phyloP scores from a whole-genome alignment of 1,139 yeast species.

The Nakaseomyces glabratus region DNA sequence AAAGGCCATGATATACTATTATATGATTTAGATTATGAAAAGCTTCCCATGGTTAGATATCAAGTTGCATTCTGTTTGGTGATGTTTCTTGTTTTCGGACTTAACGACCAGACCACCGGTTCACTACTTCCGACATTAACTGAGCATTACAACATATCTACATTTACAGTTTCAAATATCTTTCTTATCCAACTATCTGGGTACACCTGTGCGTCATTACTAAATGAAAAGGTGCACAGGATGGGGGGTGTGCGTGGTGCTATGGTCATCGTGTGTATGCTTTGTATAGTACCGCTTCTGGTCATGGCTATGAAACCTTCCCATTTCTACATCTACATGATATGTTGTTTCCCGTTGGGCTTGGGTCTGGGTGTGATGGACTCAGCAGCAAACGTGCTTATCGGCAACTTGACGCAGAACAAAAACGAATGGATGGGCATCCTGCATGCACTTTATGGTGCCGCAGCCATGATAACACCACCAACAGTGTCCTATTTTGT shows the following conservation, averaged over 20 bases:
- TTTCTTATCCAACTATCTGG: slow-evolving; percentile 27
- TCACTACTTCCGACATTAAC: slow-evolving; percentile 27
- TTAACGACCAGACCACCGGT: slow-evolving; percentile 30
- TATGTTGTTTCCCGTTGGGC: slow-evolving; percentile 40
- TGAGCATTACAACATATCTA: slow-evolving; percentile 21
- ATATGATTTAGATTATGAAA: slow-evolving; percentile 25
- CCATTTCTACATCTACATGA: slow-evolving; percentile 32
- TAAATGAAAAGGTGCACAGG: slow-evolving; percentile 26
- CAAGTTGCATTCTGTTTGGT: slow-evolving; percentile 24
- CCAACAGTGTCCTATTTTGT: slow-evolving; percentile 42
- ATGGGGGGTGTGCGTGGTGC: slow-evolving; percentile 26
- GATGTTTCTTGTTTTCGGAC: slow-evolving; percentile 28
- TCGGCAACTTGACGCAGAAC: slow-evolving; percentile 47
- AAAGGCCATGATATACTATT: slow-evolving; percentile 20
- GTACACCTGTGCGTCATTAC: slow-evolving; percentile 24
- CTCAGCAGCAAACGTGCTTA: slow-evolving; percentile 50
- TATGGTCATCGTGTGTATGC: slow-evolving; percentile 17
- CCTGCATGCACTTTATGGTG: slow-evolving; percentile 59
- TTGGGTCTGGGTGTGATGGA: slow-evolving; percentile 54
- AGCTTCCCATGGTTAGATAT: slow-evolving; percentile 20
- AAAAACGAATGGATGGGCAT: slow-evolving; percentile 54
- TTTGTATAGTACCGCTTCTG: slow-evolving; percentile 17
- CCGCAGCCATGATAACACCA: slow-evolving; percentile 62
- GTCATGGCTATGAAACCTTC: slow-evolving; percentile 21
- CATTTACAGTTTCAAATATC: slow-evolving; percentile 23